phyloP scores from a whole-genome alignment of 1,284 basidiomycete species.

The Irpex sp. region DNA sequence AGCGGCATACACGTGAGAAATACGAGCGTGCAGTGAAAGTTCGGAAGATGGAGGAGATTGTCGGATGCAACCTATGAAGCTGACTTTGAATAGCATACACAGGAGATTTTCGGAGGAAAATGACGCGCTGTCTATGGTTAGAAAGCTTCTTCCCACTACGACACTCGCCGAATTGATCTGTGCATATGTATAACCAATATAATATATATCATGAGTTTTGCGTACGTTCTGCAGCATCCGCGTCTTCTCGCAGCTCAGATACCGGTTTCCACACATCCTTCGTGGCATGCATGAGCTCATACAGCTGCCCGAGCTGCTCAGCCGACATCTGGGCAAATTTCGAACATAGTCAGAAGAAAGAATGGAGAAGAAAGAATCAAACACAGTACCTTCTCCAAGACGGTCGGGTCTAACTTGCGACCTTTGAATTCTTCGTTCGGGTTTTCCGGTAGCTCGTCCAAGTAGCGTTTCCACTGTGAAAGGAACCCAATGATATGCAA shows the following conservation, averaged over 20 bases:
- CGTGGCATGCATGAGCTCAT: slow-evolving; percentile 88
- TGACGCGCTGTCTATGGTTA: not conserved
- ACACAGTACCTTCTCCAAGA: slow-evolving; percentile 70
- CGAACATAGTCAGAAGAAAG: not conserved
- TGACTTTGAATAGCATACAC: not conserved
- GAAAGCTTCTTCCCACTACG: not conserved
- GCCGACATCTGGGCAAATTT: slow-evolving; percentile 63
- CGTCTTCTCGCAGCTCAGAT: slow-evolving; percentile 7
- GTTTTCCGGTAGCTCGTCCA: slow-evolving; percentile 64
- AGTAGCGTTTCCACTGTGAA: slow-evolving; percentile 89
- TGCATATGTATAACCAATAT: not conserved
- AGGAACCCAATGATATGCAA: slow-evolving; percentile 90
- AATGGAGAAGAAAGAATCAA: not conserved
- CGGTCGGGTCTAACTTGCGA: slow-evolving; percentile 68
- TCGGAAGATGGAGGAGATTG: not conserved
- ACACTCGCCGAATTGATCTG: not conserved
- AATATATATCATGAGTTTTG: not conserved
- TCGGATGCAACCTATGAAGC: not conserved
- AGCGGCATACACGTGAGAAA: not conserved
- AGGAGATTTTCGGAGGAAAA: not conserved
- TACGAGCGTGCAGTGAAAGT: not conserved
- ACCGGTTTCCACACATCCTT: slow-evolving; percentile 80
- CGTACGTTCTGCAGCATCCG: slow-evolving; percentile 8
- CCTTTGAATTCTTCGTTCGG: slow-evolving; percentile 53
- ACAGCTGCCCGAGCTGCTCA: slow-evolving; percentile 89